phyloP scores from a whole-genome alignment of 164 flowering plant species.

The Warburgia ugandensis region DNA sequence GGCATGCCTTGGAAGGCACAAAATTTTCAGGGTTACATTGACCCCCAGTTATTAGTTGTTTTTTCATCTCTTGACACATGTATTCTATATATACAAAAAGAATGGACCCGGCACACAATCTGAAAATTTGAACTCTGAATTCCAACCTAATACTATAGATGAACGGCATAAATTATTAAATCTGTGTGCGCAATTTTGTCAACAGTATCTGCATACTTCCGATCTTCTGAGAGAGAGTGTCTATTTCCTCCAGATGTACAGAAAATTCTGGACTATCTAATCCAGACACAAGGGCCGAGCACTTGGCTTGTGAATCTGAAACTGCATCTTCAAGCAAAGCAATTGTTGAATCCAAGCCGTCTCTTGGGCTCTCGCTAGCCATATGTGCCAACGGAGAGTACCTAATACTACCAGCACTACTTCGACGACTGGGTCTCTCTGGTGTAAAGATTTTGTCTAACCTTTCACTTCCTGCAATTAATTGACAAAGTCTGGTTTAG shows the following conservation, averaged over 20 bases:
- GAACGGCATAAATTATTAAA: conserved; percentile 16
- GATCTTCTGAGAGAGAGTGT: conserved; percentile 52
- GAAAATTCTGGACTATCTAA: conserved; percentile 29
- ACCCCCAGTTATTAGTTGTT: conserved; percentile 1
- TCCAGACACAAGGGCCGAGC: conserved; percentile 44
- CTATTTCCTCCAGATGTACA: conserved; percentile 27
- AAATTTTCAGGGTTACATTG: conserved; percentile 11
- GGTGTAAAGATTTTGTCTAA: conserved; percentile 67
- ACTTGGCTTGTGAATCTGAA: conserved; percentile 54
- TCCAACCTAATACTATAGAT: conserved; percentile 7
- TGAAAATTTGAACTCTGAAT: conserved; percentile 9
- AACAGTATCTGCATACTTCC: conserved; percentile 59
- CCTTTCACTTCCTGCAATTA: conserved; percentile 77
- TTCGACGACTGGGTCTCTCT: conserved; percentile 35
- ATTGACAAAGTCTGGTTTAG: no score
- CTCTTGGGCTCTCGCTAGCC: conserved; percentile 17
- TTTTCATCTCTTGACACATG: conserved; percentile 17
- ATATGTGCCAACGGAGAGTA: conserved; percentile 23
- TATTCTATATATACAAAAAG: conserved; percentile 34
- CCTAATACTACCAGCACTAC: conserved; percentile 24
- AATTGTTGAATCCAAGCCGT: conserved; percentile 44
- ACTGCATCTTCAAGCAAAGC: conserved; percentile 62
- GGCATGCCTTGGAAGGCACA: conserved; percentile 10
- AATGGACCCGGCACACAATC: conserved; percentile 20
- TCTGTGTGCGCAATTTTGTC: conserved; percentile 39